Base-by-base conservation (phyloP, 768 basidiomycete genomes). In the Lentinus tigrinus region DNA sequence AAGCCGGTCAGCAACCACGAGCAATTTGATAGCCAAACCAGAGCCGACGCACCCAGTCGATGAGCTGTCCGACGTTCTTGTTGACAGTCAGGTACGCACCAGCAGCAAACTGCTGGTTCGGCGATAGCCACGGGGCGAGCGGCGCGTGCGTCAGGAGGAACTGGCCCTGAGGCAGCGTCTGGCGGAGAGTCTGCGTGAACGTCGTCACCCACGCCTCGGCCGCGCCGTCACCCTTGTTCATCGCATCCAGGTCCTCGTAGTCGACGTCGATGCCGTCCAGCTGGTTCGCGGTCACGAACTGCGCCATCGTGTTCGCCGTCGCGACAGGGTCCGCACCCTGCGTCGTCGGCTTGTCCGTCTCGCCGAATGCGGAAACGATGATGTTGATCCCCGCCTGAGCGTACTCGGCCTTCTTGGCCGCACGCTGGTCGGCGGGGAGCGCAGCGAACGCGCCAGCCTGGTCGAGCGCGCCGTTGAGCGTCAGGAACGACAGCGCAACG, bases 71-170 rank as follows among this genome's bases (percentile, higher is more conserved):
- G 17, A 83, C 82, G 6, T 72, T 61, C 43, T 73, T 60, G 67
- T 86, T 73, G 17, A 88, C 78, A 51, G 73, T 76, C 19, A 82
- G 72, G 65, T 87, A 87, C 16, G 78, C 87, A 19, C 83, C 73
- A 51, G 75, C 69, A 61, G 74, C 73, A 67, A 70, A 57, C 38
- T 56, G 57, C 31, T 14, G 38, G 50, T 57, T 59, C 4, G 54
- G 60, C n/a, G 52, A 51, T 27, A 61, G 58, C 61, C 58, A 64
- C 3, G 64, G 64, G 3, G 64, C 63, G 27, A 65, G 55, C 80
- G 63, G 65, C 1, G 67, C 65, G 34, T 68, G 57, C 6, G 65
- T 60, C 43, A 64, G 28, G 39, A 63, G 54, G 47, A 62, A 64
- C 44, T 66, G 47, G 8, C 56, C 60, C 31, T 57, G 47, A n/a